phyloP scores from a whole-genome alignment of 1,284 basidiomycete species.

The Golubevia pallescens region DNA sequence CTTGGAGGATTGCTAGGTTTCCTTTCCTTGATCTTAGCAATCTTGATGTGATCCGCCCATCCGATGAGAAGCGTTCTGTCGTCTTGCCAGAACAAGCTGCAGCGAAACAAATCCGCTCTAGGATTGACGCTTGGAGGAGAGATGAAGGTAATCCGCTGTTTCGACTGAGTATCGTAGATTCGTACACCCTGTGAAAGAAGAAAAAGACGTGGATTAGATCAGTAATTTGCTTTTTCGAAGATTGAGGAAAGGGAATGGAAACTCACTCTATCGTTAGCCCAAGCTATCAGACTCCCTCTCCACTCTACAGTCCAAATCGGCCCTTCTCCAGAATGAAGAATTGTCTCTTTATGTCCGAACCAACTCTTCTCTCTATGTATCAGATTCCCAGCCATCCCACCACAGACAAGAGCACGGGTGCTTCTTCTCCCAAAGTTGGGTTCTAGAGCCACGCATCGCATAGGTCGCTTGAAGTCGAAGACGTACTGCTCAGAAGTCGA shows the following conservation, averaged over 20 bases:
- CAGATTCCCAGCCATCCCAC: conserved; percentile 87
- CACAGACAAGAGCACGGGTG: conserved; percentile 86
- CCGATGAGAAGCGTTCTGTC: conserved; percentile 83
- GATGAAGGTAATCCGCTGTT: conserved; percentile 84
- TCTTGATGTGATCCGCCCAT: conserved; percentile 94
- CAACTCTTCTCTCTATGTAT: conserved; percentile 91
- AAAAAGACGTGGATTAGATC: neutral
- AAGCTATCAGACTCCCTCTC: conserved; percentile 85
- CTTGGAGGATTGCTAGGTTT: conserved; percentile 10
- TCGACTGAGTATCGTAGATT: conserved; percentile 83
- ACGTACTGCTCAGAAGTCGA: conserved; percentile 79
- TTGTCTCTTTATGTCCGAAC: conserved; percentile 90
- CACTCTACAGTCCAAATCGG: conserved; percentile 92
- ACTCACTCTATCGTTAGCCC: conserved; percentile 89
- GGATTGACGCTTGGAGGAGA: conserved; percentile 81
- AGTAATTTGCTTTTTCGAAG: neutral
- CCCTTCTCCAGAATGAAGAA: conserved; percentile 86
- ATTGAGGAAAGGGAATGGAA: neutral
- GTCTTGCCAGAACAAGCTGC: conserved; percentile 88
- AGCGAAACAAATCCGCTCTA: conserved; percentile 90
- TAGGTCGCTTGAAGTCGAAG: conserved; percentile 90
- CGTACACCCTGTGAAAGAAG: conserved; percentile 77
- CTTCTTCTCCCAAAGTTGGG: conserved; percentile 84
- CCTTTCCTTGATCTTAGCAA: conserved; percentile 68
- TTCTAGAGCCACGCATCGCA: conserved; percentile 87